phyloP scores from a whole-genome alignment of 768 basidiomycete genomes.

The Myochromella boudieri region DNA sequence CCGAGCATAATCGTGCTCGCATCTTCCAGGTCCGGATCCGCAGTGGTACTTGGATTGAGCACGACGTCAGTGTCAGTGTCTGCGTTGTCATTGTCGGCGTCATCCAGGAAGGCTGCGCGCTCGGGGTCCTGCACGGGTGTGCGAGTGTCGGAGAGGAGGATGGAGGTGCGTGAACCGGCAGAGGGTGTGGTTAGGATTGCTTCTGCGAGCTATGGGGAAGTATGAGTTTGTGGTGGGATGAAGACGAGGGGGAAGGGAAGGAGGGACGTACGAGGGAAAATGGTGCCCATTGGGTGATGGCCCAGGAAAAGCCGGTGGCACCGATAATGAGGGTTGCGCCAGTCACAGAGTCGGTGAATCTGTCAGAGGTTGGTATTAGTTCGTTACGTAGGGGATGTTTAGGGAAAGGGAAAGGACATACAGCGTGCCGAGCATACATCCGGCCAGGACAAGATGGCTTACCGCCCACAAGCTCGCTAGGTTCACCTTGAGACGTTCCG shows the following conservation, averaged over 20 bases:
- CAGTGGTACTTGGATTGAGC: too few species aligned
- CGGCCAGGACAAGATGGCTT: constrained; percentile 71
- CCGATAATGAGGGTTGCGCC: constrained; percentile 78
- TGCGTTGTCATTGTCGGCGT: too few species aligned
- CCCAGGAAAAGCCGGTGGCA: constrained; percentile 89
- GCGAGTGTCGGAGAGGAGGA: constrained; percentile 45
- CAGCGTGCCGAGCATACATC: constrained; percentile 83
- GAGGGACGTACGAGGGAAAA: constrained; percentile 70
- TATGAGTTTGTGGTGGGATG: too few species aligned
- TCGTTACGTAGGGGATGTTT: background rate
- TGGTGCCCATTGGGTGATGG: constrained; percentile 90
- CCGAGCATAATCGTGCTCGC: constrained; percentile 29
- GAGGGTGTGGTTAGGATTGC: constrained; percentile 73
- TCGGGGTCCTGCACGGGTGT: too few species aligned
- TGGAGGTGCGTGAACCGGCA: constrained; percentile 33
- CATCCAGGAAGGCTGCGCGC: too few species aligned
- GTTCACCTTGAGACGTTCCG: constrained; percentile 53
- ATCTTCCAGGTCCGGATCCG: too few species aligned
- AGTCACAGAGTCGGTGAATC: constrained; percentile 66
- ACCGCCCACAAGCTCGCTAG: constrained; percentile 76
- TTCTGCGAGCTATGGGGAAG: constrained; percentile 73
- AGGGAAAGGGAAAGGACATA: constrained; percentile 39
- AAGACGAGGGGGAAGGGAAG: background rate
- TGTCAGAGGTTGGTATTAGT: constrained; percentile 26
- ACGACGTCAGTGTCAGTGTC: too few species aligned